Evolutionary conservation across 805 yeast species (phyloP), one percentile per base, ranked within the genome.

Genomic region (Kodamaea restingae): DNA sequence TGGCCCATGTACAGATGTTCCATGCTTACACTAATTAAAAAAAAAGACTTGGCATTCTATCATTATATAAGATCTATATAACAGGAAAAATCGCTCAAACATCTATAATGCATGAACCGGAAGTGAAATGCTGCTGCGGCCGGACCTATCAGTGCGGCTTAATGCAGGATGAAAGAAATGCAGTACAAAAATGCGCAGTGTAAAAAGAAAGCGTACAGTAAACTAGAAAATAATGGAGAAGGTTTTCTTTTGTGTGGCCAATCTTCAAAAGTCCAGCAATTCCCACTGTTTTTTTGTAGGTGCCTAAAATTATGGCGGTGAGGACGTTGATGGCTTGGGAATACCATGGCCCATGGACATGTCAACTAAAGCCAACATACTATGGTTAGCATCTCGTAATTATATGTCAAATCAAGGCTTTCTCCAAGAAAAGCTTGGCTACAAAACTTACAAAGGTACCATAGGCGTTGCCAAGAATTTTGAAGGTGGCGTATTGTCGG

Each of bases 231-330:
- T n/a, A 14, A 11, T n/a, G n/a, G 7, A 20, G 7, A 21, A 12
- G 30, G 21, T 34, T 14, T 12, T 31, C n/a, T 10, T 17, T 6
- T 25, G 30, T 18, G 5, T 3, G n/a, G 15, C 12, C 22, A 37
- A 37, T 37, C 40, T 37, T 37, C 40, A 37, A 37, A 37, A 37
- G 25, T 24, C 20, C 12, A 4, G 40, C 32, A 37, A 37, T 37
- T 27, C 40, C 40, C 40, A 31, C 35, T n/a, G 15, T 14, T 36
- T 36, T 31, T 18, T 18, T 21, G 7, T 10, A 11, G 18, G n/a
- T n/a, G n/a, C n/a, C 26, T 8, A 8, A n/a, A 25, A 17, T 11
- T n/a, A 15, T 14, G 14, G 15, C 24, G 10, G 25, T 7, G 24
- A 32, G n/a, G 11, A 18, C 14, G 15, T n/a, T n/a, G n/a, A n/a